A percentile compares a stretch with the other conserved stretches of the same genome.
phyloP scores from a whole-genome alignment of 352 stramenopile species.

The Pythium plurisporium region DNA sequence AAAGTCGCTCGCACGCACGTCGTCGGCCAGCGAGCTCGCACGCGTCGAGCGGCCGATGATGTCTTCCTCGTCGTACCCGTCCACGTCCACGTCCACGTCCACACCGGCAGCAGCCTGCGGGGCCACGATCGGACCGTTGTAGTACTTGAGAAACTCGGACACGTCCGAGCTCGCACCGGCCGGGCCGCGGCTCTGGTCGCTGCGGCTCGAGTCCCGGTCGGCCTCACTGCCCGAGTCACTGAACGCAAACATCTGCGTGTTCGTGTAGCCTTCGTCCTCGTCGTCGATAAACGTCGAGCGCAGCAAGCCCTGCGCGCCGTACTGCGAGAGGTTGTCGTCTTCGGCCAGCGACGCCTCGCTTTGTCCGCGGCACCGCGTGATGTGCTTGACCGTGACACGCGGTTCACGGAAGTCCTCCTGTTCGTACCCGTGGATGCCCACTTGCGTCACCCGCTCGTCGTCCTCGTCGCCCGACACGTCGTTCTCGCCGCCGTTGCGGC shows the following conservation, averaged over 20 bases:
- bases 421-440: neutral
- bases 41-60: neutral
- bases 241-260: constrained; percentile 17
- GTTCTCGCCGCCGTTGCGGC: constrained; percentile 9
- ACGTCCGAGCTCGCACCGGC: neutral
- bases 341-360: constrained; percentile 11
- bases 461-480: constrained; percentile 11
- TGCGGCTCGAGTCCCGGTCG: constrained; percentile 7
- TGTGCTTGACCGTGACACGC: constrained; percentile 12
- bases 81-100: constrained; percentile 6
- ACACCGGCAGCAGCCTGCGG: neutral
- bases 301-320: constrained; percentile 1
- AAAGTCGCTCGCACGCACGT: constrained; percentile 2
- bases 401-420: constrained; percentile 6
- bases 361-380: constrained; percentile 20
- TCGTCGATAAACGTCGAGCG: neutral
- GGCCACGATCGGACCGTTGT: constrained; percentile 1
- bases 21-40: constrained; percentile 2
- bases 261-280: constrained; percentile 1
- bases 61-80: constrained; percentile 10
- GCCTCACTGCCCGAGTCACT: constrained; percentile 15
- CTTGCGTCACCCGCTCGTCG: neutral
- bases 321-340: constrained; percentile 3
- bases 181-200: neutral
- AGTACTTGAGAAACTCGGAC: constrained; percentile 7